phyloP scores from a whole-genome alignment of 306 rosid genomes.

The Casuarina equisetifolia region DNA sequence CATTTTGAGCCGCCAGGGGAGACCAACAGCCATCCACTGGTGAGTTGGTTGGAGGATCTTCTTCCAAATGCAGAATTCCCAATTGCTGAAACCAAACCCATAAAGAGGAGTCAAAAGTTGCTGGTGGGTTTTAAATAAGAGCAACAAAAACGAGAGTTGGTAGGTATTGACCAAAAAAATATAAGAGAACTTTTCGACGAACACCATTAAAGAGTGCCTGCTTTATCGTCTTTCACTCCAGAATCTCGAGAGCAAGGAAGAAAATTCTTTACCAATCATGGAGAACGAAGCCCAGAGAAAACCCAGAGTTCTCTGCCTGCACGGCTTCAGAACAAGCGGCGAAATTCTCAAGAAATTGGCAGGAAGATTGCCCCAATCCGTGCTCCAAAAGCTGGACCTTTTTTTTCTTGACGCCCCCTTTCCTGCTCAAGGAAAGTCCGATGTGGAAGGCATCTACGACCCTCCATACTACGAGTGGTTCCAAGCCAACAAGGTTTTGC shows the following conservation, averaged over 20 bases:
- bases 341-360: conserved; percentile 39
- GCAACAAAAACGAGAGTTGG: too few relatives aligned
- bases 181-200: too few relatives aligned
- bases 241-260: neutral
- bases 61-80: neutral
- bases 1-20: neutral
- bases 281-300: conserved; percentile 32
- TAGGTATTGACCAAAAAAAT: too few relatives aligned
- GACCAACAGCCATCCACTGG: neutral
- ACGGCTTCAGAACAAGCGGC: conserved; percentile 53
- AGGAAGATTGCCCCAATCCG: conserved; percentile 35
- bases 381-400: conserved; percentile 40
- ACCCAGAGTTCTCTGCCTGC: conserved; percentile 52
- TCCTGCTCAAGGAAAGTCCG: conserved; percentile 45
- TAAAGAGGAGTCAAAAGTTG: too few relatives aligned
- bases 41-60: neutral
- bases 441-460: conserved; percentile 37
- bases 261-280: conserved; percentile 4
- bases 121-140: too few relatives aligned
- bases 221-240: too few relatives aligned
- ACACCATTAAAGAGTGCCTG: neutral
- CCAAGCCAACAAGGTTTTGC: conserved; percentile 44
- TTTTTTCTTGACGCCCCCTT: conserved; percentile 45
- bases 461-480: conserved; percentile 67
- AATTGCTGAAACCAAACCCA: too few relatives aligned